Evolutionary conservation across 768 basidiomycete species (phyloP), one percentile per base, ranked within the genome.

Genomic region (Tulasnella sp.): DNA sequence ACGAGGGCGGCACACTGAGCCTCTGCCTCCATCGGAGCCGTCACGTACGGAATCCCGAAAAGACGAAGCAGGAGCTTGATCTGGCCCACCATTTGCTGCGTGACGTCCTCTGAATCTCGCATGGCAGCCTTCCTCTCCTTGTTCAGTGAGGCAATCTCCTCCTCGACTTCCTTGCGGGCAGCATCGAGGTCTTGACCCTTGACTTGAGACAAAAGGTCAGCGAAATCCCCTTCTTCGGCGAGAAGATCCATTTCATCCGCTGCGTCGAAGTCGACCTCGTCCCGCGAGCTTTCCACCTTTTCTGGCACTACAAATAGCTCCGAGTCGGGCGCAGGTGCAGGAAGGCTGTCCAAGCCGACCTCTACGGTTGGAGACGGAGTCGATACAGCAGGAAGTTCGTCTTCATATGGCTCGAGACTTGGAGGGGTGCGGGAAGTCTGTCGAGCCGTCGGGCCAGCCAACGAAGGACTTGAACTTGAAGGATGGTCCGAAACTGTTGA

Each of bases 1-100:
- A 94, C 89, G 9, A 99, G 88, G 76, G 93, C 89, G 0, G 97
- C 96, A 77, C 97, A 99, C 79, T 99, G 97, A 0, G 97, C 97
- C 80, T 99, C 97, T 52, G 97, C 97, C 83, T 99, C 97, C 94
- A 96, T 96, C 1, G 97, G 97, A 1, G 97, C 97, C 3, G 95
- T 97, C 77, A 98, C 92, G 77, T 96, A 99, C 2, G 97, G 97
- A 70, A 98, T 97, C 14, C 97, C 97, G 76, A 98, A 98, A 22
- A 97, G 84, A 42, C 92, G 88, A 17, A 99, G 81, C 86, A 99
- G 89, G 65, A 89, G 86, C 83, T 87, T 86, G 74, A 88, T 87
- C 79, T 98, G 97, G 5, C 88, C 84, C 69, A 96, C 85, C 95
- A 96, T 98, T 76, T 96, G 92, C 78, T 93, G 90, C 2, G 94